Percentiles rank a stretch among this genome's conserved stretches.
Conservation (phyloP, 441 rosid genomes). For the Syzygium malaccense region DNA sequence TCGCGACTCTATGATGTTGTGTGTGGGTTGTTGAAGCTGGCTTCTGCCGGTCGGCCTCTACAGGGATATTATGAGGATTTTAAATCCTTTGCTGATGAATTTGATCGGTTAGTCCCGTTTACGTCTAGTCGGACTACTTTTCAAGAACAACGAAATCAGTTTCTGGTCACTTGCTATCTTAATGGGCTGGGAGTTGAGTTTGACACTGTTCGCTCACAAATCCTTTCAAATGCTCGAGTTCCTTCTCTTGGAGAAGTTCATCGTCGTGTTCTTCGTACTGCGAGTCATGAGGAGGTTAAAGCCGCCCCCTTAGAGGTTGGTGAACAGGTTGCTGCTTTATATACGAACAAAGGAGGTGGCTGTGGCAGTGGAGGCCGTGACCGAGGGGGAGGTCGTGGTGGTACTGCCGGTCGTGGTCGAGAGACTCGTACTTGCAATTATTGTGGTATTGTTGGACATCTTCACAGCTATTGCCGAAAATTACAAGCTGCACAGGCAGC, state of each 20-base stretch:
- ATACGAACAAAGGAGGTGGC: neutral
- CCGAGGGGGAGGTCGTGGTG: neutral
- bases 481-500: neutral
- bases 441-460: neutral
- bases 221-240: neutral
- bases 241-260: neutral
- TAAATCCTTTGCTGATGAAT: neutral
- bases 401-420: neutral
- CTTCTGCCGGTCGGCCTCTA: neutral
- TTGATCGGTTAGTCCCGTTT: neutral
- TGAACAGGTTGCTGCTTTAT: no score
- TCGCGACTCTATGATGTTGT: neutral
- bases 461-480: neutral
- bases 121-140: neutral
- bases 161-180: neutral
- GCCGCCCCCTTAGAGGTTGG: no score
- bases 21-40: no score
- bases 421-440: neutral
- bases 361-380: no score
- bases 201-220: neutral
- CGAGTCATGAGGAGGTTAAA: neutral
- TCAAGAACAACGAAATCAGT: neutral
- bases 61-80: neutral
- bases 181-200: neutral
- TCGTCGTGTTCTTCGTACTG: accelerated